Base-by-base conservation (phyloP, 2,329 filamentous ascomycete species). In the Alternaria sp. region DNA sequence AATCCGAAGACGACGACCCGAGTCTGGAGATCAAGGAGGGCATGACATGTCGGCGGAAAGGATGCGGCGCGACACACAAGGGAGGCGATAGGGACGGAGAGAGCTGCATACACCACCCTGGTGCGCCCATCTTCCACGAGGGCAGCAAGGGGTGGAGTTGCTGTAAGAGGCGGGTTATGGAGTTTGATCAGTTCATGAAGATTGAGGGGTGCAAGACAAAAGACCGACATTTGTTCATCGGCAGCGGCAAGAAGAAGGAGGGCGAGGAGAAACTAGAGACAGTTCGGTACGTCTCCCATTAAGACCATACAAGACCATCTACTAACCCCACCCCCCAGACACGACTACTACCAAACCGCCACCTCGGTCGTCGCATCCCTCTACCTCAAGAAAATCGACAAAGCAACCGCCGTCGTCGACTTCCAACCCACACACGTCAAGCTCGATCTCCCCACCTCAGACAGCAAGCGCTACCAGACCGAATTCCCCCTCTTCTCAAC, bases 151-250 rank as follows among this genome's bases (percentile, higher is more conserved):
- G 96, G 1, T 99, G 96, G 86, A 94, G 90, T 63, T 99, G 96
- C 85, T 99, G 96, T 84, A 98, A 98, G 87, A 87, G 93, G 73
- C 88, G 94, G 41, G 96, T 99, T 61, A 83, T 99, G 63, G 96
- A 99, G 78, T 99, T 99, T 80, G 94, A 99, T 79, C 91, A 98
- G 81, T 99, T 99, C 82, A 90, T 99, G 90, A 96, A 92, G 81
- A 95, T 99, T 63, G 89, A 92, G 72, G 96, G 96, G 1, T 99
- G 96, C 82, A 89, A 89, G 79, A 94, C 91, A 46, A 96, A 94
- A 81, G 84, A 86, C 46, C 86, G 87, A 64, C 96, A 99, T 84
- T 81, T 97, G 69, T 99, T 97, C 75, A 86, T 98, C 33, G 92
- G 92, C 5, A 91, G 87, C 69, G 92, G 88, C 7, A 92, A 93